These are phyloP conservation scores for Penicillium crystallinum DNA, from an alignment of 495 filamentous ascomycete genomes.

Conservation along the genomic window DNA sequence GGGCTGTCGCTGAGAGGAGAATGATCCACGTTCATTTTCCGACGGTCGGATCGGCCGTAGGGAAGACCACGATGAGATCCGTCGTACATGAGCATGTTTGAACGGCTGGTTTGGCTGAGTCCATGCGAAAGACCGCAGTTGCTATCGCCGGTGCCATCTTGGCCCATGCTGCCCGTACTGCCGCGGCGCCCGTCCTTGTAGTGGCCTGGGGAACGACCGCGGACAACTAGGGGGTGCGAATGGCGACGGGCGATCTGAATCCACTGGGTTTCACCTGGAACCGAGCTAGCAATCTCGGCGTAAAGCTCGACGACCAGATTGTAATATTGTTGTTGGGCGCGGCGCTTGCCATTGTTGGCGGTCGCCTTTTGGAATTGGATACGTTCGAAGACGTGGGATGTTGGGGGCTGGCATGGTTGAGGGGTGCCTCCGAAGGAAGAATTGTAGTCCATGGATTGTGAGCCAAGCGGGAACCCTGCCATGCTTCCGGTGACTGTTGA, in stretches of 20 bases:
- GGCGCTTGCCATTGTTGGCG: conserved; percentile 89
- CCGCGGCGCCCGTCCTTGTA: conserved; percentile 80
- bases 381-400: conserved; percentile 70
- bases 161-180: conserved; percentile 66
- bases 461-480: conserved; percentile 26
- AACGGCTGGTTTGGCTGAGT: conserved; percentile 30
- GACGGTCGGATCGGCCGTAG: conserved; percentile 34
- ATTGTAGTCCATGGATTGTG: conserved; percentile 41
- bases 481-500: conserved; percentile 23
- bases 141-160: conserved; percentile 51
- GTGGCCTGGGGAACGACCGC: conserved; percentile 87
- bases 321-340: conserved; percentile 91
- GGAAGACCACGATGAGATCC: conserved; percentile 29
- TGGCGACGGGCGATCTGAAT: conserved; percentile 74
- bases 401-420: conserved; percentile 38
- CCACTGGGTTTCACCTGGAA: conserved; percentile 46
- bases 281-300: conserved; percentile 57
- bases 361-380: conserved; percentile 97
- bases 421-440: conserved; percentile 28
- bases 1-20: conserved; percentile 40
- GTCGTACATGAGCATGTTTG: conserved; percentile 38
- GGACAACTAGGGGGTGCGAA: conserved; percentile 86
- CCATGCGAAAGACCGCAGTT: conserved; percentile 30
- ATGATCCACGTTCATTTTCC: conserved; percentile 34
- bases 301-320: conserved; percentile 87